A percentile compares a stretch with the other conserved stretches of the same genome.
These are phyloP conservation scores for Podaxis sp. DNA, from an alignment of 768 basidiomycete species.

Conservation along the genomic window DNA sequence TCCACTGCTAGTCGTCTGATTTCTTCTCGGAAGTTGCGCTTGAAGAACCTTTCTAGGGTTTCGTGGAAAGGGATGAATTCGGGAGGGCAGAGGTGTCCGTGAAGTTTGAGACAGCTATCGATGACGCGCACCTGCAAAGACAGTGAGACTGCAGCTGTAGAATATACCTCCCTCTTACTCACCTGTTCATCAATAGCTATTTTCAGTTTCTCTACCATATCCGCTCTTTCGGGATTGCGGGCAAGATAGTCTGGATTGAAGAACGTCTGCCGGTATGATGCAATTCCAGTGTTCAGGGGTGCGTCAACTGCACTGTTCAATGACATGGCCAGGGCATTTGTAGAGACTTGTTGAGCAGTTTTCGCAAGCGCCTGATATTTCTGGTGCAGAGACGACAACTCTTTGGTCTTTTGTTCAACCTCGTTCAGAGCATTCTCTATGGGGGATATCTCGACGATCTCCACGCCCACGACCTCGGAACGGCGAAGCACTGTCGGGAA, in stretches of 20 bases:
- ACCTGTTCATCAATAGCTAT: constrained; percentile 81
- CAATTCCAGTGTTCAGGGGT: constrained; percentile 69
- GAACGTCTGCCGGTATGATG: constrained; percentile 74
- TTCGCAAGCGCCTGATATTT: constrained; percentile 79
- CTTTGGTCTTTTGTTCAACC: constrained; percentile 75
- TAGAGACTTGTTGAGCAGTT: constrained; percentile 66
- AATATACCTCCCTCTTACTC: constrained; percentile 14
- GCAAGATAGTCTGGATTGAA: constrained; percentile 65
- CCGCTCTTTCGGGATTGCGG: constrained; percentile 64
- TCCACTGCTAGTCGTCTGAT: constrained; percentile 68
- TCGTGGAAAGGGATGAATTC: constrained; percentile 94
- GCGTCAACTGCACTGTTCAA: constrained; percentile 87
- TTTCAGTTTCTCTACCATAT: constrained; percentile 68
- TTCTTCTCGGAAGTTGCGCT: constrained; percentile 80
- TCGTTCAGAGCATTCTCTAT: constrained; percentile 80
- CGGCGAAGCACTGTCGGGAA: constrained; percentile 91
- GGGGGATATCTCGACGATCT: constrained; percentile 77
- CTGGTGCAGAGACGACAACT: constrained; percentile 61
- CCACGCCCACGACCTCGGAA: constrained; percentile 74
- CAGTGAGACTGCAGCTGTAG: background rate
- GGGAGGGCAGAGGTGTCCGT: constrained; percentile 74
- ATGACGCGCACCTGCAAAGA: constrained; percentile 63
- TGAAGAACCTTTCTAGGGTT: constrained; percentile 82
- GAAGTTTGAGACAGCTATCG: constrained; percentile 79
- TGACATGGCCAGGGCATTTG: constrained; percentile 80